Percentiles rank a stretch among this genome's conserved stretches.
phyloP scores from a whole-genome alignment of 768 basidiomycete species.

The Auricularia auricula-judae region DNA sequence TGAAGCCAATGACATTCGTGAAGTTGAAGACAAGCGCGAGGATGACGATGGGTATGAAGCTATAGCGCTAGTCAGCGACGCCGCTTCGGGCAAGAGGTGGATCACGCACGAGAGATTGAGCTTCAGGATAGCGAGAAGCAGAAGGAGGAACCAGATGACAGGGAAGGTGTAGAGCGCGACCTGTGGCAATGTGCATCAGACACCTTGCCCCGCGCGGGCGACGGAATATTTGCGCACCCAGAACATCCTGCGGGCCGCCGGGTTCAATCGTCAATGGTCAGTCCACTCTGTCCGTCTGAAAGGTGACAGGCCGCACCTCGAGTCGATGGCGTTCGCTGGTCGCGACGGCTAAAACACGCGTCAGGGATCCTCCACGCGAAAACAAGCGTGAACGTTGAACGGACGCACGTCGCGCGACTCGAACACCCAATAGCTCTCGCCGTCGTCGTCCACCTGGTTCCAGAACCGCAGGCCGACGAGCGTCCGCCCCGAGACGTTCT shows the following conservation, averaged over 20 bases:
- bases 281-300: neutral
- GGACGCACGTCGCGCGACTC: conserved; percentile 84
- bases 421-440: conserved; percentile 95
- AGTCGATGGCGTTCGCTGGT: conserved; percentile 80
- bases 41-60: conserved; percentile 88
- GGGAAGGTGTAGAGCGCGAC: conserved; percentile 87
- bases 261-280: neutral
- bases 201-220: neutral
- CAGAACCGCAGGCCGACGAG: conserved; percentile 93
- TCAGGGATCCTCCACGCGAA: neutral
- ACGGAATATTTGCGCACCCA: conserved; percentile 47
- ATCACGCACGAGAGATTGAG: conserved; percentile 71
- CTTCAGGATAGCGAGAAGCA: conserved; percentile 83
- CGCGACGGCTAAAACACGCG: conserved; percentile 54
- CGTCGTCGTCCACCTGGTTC: conserved; percentile 97
- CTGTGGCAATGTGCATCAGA: conserved; percentile 25
- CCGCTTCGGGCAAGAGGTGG: neutral
- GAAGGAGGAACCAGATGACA: conserved; percentile 71
- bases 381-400: neutral
- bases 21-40: conserved; percentile 94
- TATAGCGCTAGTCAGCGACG: conserved; percentile 19
- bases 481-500: conserved; percentile 92
- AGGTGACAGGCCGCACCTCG: conserved; percentile 43
- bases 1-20: conserved; percentile 93
- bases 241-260: conserved; percentile 58